Conservation (phyloP, 164 flowering plant genomes). For the Magnolia sinica region DNA sequence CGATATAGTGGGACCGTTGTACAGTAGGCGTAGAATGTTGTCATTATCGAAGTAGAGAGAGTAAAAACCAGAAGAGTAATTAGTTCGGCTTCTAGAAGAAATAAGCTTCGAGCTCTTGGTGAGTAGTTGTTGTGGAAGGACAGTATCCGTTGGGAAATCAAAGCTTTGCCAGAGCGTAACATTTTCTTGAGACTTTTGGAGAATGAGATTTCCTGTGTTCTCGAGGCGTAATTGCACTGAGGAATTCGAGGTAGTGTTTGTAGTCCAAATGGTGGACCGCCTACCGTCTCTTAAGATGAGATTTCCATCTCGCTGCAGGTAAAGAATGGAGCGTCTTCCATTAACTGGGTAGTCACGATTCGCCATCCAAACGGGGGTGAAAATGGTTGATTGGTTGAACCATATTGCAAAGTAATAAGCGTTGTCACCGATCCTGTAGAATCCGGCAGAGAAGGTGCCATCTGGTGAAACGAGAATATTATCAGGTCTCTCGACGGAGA, state of each 20-base stretch:
- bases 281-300: conserved; percentile 16
- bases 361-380: conserved; percentile 22
- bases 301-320: conserved; percentile 9
- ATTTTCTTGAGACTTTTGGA: background rate
- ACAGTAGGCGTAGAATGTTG: conserved; percentile 34
- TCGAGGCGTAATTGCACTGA: conserved; percentile 9
- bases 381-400: conserved; percentile 13
- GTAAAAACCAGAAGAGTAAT: conserved; percentile 34
- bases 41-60: conserved; percentile 34
- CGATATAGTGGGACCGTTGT: conserved; percentile 17
- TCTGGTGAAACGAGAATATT: conserved; percentile 15
- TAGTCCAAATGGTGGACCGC: conserved; percentile 15
- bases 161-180: conserved; percentile 34
- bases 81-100: conserved; percentile 25
- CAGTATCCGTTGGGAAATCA: conserved; percentile 40
- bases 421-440: conserved; percentile 18
- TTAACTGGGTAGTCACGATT: conserved; percentile 25
- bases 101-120: conserved; percentile 16
- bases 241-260: conserved; percentile 2
- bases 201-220: conserved; percentile 36
- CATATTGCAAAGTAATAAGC: conserved; percentile 20
- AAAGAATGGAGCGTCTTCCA: conserved; percentile 3
- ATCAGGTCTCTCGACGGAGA: conserved; percentile 13
- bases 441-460: conserved; percentile 17
- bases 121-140: conserved; percentile 35